Conservation (phyloP, 2,329 filamentous ascomycete genomes). For the Magnaporthales sp. region DNA sequence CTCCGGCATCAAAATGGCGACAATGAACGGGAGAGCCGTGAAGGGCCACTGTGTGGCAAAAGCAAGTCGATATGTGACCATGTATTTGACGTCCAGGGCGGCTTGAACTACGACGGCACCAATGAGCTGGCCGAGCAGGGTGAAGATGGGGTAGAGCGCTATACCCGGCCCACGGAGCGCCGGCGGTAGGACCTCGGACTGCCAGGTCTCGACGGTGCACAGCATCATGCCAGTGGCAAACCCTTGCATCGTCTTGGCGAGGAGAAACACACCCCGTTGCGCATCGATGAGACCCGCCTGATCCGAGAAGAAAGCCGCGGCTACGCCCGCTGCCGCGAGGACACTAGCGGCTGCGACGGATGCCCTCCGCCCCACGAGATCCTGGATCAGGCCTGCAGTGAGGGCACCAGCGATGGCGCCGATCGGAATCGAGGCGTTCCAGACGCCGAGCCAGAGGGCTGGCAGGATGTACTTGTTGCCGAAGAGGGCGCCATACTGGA, state of each 20-base stretch:
- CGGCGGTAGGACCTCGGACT: not conserved
- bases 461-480: not conserved
- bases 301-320: constrained; percentile 1
- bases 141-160: constrained; percentile 3
- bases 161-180: not conserved
- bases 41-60: constrained; percentile 2
- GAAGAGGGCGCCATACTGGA: not conserved
- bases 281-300: not conserved
- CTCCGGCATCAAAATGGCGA: constrained; percentile 23
- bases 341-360: not conserved
- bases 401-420: not conserved
- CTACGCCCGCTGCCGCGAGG: not conserved
- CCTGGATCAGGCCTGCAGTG: not conserved
- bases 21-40: not conserved
- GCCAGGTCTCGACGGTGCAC: constrained; percentile 3
- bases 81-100: not conserved
- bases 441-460: constrained; percentile 1
- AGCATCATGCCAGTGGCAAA: not conserved
- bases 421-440: not conserved
- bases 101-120: not conserved
- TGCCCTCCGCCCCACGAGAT: not conserved
- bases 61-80: not conserved
- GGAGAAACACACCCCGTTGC: not conserved
- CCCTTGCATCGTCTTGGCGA: not conserved
- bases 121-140: constrained; percentile 1